Evolutionary conservation across 106 monocot genomes (phyloP), one percentile per base, ranked within the genome.

Genomic region (Cymbidium sinense): DNA sequence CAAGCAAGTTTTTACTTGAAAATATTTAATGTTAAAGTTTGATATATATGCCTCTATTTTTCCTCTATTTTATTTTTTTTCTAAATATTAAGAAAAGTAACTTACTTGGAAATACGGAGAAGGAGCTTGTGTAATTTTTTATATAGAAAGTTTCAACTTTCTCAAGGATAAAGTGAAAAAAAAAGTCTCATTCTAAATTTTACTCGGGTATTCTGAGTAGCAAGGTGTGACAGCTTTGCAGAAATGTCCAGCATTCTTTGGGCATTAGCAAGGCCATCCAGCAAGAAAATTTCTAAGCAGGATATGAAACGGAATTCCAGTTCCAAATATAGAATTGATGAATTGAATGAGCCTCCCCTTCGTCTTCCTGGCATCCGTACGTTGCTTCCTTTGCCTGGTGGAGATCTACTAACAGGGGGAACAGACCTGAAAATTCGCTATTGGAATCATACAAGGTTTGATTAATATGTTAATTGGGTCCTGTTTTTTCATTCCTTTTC

Each of bases 351-450:
- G 21, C 89, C 91, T 34, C 78, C 85, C 34, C 70, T 85, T 87
- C 94, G 92, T 34, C 86, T 90, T 81, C 81, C 91, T 18, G 98
- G 94, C 71, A 82, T 89, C 21, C 81, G 92, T 10, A 85, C 92
- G 34, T 86, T 98, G 78, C 86, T 94, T 75, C 94, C 98, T 18
- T 84, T 94, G 74, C 94, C 94, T 74, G 91, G 98, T 0, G 98
- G 98, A 51, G 86, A 92, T 58, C 81, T 98, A 31, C 73, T 98
- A 61, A 90, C 92, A 34, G 98, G 94, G 41, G 94, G 94, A 81
- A 92, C 92, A 7, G 98, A 98, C 75, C 64, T 92, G 78, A 98
- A 84, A 84, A 92, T 98, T 75, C 89, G 88, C 33, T 98, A 88
- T 82, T 98, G 91, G 94, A 88, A 98, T 83, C 84, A 98, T 80